phyloP scores from a whole-genome alignment of 2,329 filamentous ascomycete genomes.

The Claviceps humidiphila region DNA sequence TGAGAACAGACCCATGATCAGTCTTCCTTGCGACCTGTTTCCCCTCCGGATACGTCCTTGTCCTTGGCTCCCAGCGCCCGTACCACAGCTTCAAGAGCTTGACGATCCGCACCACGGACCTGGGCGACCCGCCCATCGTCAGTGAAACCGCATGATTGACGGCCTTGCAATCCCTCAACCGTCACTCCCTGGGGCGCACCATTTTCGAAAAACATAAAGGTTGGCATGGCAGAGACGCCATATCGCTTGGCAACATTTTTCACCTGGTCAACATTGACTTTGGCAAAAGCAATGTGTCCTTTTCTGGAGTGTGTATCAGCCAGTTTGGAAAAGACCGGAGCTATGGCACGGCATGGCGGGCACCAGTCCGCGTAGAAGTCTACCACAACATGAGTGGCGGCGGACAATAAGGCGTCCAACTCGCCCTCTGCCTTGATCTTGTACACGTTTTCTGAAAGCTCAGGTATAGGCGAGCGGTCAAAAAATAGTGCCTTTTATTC shows the following conservation, averaged over 20 bases:
- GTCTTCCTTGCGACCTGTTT: not conserved
- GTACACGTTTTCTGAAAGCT: slow-evolving; percentile 25
- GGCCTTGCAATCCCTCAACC: slow-evolving; percentile 14
- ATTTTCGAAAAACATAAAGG: slow-evolving; percentile 76
- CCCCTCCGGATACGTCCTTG: not conserved
- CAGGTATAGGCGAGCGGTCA: slow-evolving; percentile 20
- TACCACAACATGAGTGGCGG: slow-evolving; percentile 28
- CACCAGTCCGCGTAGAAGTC: slow-evolving; percentile 41
- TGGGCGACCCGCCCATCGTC: slow-evolving; percentile 17
- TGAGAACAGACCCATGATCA: not conserved
- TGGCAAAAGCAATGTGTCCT: slow-evolving; percentile 10
- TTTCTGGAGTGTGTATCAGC: slow-evolving; percentile 11
- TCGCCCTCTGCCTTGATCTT: slow-evolving; percentile 18
- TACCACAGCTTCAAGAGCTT: slow-evolving; percentile 15
- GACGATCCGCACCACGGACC: slow-evolving; percentile 17
- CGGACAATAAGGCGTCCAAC: slow-evolving; percentile 24
- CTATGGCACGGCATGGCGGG: slow-evolving; percentile 34
- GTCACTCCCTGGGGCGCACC: slow-evolving; percentile 34
- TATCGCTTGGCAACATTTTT: slow-evolving; percentile 46
- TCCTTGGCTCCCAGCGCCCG: slow-evolving; percentile 11
- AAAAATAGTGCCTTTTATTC: not conserved
- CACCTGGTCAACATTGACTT: slow-evolving; percentile 13
- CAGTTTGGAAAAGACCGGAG: slow-evolving; percentile 39
- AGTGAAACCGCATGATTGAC: slow-evolving; percentile 12
- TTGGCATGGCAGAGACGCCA: slow-evolving; percentile 82